A percentile compares a stretch with the other conserved stretches of the same genome.
phyloP scores from a whole-genome alignment of 202 grass and related monocot genomes.

The Cymbopogon flexuosus region DNA sequence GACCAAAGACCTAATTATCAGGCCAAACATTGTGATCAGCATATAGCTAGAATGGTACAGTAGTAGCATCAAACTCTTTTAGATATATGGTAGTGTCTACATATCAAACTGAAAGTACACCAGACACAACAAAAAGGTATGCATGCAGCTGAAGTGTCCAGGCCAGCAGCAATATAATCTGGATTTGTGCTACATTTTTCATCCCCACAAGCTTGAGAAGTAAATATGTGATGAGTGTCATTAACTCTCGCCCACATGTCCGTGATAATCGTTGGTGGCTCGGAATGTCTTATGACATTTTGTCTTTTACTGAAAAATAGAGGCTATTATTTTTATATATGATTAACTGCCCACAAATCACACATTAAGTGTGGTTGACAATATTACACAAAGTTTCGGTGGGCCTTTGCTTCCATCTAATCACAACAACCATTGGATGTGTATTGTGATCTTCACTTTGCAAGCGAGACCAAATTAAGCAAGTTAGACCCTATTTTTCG shows the following conservation, averaged over 20 bases:
- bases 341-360: neutral
- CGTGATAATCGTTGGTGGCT: neutral
- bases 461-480: constrained; percentile 7
- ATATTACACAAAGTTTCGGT: neutral
- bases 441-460: neutral
- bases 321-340: no score
- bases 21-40: neutral
- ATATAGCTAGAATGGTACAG: neutral
- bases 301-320: neutral
- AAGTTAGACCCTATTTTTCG: neutral
- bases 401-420: neutral
- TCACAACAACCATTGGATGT: neutral
- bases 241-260: neutral
- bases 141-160: no score
- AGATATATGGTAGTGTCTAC: neutral
- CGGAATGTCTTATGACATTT: neutral
- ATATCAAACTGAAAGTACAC: neutral
- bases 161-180: no score
- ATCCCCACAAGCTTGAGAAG: neutral
- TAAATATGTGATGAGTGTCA: neutral
- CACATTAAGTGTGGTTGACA: neutral
- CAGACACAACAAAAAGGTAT: neutral
- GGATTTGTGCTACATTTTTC: neutral
- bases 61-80: neutral
- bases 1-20: neutral